phyloP scores from a whole-genome alignment of 2,329 filamentous ascomycete species.

The Paraphaeosphaeria sporulosa region DNA sequence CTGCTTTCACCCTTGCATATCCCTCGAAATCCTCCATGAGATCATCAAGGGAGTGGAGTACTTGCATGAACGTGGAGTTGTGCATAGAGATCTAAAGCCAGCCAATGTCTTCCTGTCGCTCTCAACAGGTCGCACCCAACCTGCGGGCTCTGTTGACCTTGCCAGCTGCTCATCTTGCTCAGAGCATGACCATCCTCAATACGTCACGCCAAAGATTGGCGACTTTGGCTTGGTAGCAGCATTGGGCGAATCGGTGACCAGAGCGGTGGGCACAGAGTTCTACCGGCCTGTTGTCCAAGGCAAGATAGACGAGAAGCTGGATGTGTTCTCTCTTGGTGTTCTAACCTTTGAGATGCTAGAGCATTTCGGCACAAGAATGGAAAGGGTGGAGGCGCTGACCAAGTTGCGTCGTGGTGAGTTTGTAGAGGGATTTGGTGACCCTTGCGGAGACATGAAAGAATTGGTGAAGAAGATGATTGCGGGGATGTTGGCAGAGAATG shows the following conservation, averaged over 20 bases:
- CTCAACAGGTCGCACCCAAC: slow-evolving; percentile 42
- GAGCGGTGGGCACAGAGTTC: slow-evolving; percentile 67
- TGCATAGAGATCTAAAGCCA: slow-evolving; percentile 74
- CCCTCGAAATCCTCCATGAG: slow-evolving; percentile 64
- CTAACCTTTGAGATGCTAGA: slow-evolving; percentile 69
- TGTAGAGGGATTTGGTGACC: slow-evolving; percentile 34
- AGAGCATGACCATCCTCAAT: slow-evolving; percentile 40
- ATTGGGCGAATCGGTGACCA: slow-evolving; percentile 53
- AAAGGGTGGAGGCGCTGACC: slow-evolving; percentile 47
- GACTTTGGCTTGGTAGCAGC: slow-evolving; percentile 72
- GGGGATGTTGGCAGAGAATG: slow-evolving; percentile 44
- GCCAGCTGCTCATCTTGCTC: slow-evolving; percentile 57
- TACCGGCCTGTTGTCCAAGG: slow-evolving; percentile 60
- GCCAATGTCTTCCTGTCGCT: slow-evolving; percentile 71
- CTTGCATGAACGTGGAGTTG: slow-evolving; percentile 66
- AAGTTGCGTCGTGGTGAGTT: slow-evolving; percentile 43
- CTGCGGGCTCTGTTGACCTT: slow-evolving; percentile 57
- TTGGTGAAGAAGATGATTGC: slow-evolving; percentile 36
- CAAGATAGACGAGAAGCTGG: slow-evolving; percentile 60
- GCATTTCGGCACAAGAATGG: slow-evolving; percentile 55
- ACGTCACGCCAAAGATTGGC: slow-evolving; percentile 68
- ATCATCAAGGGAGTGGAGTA: slow-evolving; percentile 71
- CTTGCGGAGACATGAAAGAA: slow-evolving; percentile 24
- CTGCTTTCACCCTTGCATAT: slow-evolving; percentile 68
- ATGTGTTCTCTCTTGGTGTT: slow-evolving; percentile 68